Evolutionary conservation across 164 flowering plant genomes (phyloP).

Genomic region (Vitis vinifera): DNA sequence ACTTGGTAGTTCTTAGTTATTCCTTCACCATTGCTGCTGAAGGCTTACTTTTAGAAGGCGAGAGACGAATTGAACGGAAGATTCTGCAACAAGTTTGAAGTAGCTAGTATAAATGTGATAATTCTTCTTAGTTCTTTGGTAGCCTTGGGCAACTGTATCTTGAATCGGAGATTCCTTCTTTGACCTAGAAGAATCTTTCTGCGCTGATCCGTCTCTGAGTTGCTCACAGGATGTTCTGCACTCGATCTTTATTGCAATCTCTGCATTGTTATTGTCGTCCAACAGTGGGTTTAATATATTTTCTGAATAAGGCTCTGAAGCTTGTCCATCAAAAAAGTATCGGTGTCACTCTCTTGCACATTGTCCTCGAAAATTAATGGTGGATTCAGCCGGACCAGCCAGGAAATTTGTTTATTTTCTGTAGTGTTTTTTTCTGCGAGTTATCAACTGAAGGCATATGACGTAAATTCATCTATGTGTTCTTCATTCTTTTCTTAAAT

Average conservation of each 20-base stretch:
- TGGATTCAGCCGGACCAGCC: conserved; percentile 44
- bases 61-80: conserved; percentile 15
- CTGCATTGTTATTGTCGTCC: conserved; percentile 10
- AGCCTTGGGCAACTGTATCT: conserved; percentile 3
- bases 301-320: conserved; percentile 50
- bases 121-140: conserved; percentile 6
- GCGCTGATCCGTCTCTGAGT: conserved; percentile 7
- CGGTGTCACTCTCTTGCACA: conserved; percentile 20
- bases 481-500: conserved; percentile 29
- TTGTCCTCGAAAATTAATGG: conserved; percentile 28
- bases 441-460: conserved; percentile 17
- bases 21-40: conserved; percentile 17
- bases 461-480: conserved; percentile 14
- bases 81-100: conserved; percentile 15
- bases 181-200: conserved; percentile 11
- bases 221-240: conserved; percentile 29
- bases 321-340: conserved; percentile 32
- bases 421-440: conserved; percentile 13
- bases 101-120: conserved; percentile 21
- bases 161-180: conserved; percentile 7
- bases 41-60: conserved; percentile 22
- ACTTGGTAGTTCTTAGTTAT: conserved; percentile 22
- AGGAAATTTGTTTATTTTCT: conserved; percentile 18
- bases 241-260: conserved; percentile 9
- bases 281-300: conserved; percentile 17